phyloP scores from a whole-genome alignment of 1,284 basidiomycete species.

The Grifola frondosa region DNA sequence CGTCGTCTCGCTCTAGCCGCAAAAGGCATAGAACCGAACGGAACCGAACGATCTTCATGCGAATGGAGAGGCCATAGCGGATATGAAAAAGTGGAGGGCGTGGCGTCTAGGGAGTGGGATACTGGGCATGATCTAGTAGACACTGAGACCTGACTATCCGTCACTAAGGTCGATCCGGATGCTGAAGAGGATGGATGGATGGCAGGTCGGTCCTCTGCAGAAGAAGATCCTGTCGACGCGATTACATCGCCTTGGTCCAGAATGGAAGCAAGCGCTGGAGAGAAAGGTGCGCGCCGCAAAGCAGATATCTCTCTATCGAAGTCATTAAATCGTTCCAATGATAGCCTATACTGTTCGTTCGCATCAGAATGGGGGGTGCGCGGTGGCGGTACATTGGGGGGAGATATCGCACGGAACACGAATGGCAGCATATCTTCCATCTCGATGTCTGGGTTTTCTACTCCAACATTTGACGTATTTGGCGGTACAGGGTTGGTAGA shows the following conservation, averaged over 20 bases:
- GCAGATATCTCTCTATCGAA: slow-evolving; percentile 18
- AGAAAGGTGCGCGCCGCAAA: slow-evolving; percentile 12
- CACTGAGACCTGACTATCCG: not conserved
- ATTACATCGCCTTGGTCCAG: no score
- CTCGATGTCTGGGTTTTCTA: not conserved
- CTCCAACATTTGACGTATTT: not conserved
- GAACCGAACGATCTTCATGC: no score
- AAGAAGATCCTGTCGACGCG: not conserved
- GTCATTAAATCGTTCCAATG: slow-evolving; percentile 12
- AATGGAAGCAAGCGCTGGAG: no score
- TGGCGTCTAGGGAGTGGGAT: not conserved
- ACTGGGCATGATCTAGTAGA: not conserved
- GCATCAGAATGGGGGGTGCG: not conserved
- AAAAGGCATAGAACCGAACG: no score
- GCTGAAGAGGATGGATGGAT: not conserved
- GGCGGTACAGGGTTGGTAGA: slow-evolving; percentile 5
- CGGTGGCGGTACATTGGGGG: not conserved
- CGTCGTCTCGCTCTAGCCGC: no score
- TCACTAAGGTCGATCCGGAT: not conserved
- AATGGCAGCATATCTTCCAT: slow-evolving; percentile 3
- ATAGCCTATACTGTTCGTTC: slow-evolving; percentile 5
- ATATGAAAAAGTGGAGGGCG: not conserved
- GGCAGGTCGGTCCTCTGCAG: slow-evolving; percentile 4
- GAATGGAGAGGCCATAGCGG: not conserved
- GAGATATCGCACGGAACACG: not conserved